These are phyloP conservation scores for Suhomyces sp. DNA, from an alignment of 805 yeast genomes.

Conservation along the genomic window DNA sequence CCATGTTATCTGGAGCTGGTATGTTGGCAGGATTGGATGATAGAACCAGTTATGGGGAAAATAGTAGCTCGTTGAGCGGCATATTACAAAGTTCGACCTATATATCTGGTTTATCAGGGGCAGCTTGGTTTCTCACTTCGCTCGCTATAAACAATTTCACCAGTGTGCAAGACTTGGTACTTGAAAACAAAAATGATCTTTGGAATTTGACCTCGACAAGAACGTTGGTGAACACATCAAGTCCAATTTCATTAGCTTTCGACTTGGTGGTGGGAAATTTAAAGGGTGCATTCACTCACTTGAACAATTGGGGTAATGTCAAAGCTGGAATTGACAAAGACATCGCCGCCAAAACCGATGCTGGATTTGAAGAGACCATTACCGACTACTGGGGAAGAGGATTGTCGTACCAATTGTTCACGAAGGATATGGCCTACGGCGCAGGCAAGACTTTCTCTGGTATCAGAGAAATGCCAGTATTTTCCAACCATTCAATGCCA, in stretches of 20 bases:
- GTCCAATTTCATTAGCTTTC: slow-evolving; percentile 15
- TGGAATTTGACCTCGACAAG: slow-evolving; percentile 35
- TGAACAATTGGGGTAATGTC: slow-evolving; percentile 26
- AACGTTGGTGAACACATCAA: slow-evolving; percentile 25
- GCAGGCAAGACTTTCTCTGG: slow-evolving; percentile 33
- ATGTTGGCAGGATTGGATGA: slow-evolving; percentile 75
- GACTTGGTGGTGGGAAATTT: slow-evolving; percentile 23
- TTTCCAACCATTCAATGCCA: slow-evolving; percentile 39
- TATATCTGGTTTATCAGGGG: slow-evolving; percentile 78
- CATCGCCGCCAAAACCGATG: slow-evolving; percentile 42
- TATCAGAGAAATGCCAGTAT: slow-evolving; percentile 23
- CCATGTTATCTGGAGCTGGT: slow-evolving; percentile 76
- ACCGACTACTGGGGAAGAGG: slow-evolving; percentile 83
- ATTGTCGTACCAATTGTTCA: slow-evolving; percentile 63
- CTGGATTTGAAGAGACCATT: slow-evolving; percentile 65
- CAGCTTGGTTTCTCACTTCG: slow-evolving; percentile 76
- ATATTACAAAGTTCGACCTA: slow-evolving; percentile 68
- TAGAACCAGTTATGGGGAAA: slow-evolving; percentile 53
- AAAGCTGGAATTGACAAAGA: slow-evolving; percentile 49
- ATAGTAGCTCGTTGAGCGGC: slow-evolving; percentile 60
- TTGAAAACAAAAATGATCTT: slow-evolving; percentile 27
- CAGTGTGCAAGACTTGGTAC: slow-evolving; percentile 55
- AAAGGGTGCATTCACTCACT: slow-evolving; percentile 25
- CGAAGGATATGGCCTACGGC: slow-evolving; percentile 21
- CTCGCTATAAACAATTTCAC: slow-evolving; percentile 71